Conservation (phyloP, 495 filamentous ascomycete species). For the Podospora pseudoanserina region DNA sequence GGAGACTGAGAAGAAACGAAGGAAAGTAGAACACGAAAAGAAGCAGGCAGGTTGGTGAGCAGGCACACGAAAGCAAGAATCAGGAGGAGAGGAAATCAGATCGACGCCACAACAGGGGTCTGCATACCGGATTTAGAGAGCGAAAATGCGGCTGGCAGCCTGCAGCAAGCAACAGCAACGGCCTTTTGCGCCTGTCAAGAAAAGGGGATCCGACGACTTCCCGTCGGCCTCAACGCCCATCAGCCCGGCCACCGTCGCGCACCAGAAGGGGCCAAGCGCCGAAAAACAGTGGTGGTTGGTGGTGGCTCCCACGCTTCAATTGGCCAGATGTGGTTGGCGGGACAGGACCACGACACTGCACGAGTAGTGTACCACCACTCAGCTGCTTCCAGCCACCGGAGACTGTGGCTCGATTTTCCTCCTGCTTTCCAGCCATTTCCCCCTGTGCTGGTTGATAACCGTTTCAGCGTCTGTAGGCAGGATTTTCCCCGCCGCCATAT, state of each 20-base stretch:
- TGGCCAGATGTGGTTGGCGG: constrained; percentile 18
- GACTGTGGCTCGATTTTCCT: neutral
- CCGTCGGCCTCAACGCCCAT: neutral
- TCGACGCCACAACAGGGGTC: constrained; percentile 4
- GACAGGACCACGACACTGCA: neutral
- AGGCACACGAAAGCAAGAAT: neutral
- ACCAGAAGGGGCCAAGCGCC: neutral
- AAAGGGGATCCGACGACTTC: neutral
- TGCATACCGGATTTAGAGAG: constrained; percentile 9
- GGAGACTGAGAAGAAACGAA: neutral
- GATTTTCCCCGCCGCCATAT: neutral
- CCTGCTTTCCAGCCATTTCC: neutral
- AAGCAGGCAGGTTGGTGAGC: neutral
- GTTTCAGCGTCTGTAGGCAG: neutral
- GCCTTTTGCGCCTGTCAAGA: neutral
- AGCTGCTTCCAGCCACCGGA: neutral
- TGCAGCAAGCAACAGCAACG: constrained; percentile 13
- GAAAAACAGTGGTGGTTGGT: constrained; percentile 9
- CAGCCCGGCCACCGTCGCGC: neutral
- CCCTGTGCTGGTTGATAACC: neutral
- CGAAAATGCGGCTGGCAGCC: constrained; percentile 8
- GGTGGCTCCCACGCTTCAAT: neutral
- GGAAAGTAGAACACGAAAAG: constrained; percentile 1
- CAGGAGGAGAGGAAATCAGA: constrained; percentile 5
- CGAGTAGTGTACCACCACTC: neutral